These are phyloP conservation scores for Gossypium armourianum DNA, from an alignment of 441 rosid genomes.

Conservation along the genomic window DNA sequence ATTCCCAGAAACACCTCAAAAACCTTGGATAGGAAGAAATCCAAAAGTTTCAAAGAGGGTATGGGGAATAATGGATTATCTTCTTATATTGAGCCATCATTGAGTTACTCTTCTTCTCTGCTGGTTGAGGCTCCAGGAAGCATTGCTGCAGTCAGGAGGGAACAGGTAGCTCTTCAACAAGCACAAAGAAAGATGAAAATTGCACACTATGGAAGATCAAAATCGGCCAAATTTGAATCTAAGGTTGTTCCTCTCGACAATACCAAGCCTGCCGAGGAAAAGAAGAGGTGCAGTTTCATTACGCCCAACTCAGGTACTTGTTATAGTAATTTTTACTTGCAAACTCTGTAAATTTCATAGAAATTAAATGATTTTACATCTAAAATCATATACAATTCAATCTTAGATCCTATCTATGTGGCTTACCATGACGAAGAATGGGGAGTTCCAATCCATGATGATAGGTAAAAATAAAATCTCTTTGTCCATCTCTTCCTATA, in stretches of 20 bases:
- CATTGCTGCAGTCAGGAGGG: slow-evolving; percentile 69
- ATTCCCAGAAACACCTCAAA: slow-evolving; percentile 12
- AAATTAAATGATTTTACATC: background rate
- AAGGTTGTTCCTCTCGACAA: slow-evolving; percentile 28
- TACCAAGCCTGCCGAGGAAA: slow-evolving; percentile 20
- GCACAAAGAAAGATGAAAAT: slow-evolving; percentile 63
- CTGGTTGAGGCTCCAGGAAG: slow-evolving; percentile 63
- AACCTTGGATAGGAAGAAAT: slow-evolving; percentile 53
- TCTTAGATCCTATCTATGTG: slow-evolving; percentile 57
- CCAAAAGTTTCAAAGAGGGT: slow-evolving; percentile 55
- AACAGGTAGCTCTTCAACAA: slow-evolving; percentile 63
- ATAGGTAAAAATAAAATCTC: slow-evolving; percentile 31
- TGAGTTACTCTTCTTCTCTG: slow-evolving; percentile 43
- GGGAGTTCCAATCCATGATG: slow-evolving; percentile 78
- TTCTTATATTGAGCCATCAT: slow-evolving; percentile 15
- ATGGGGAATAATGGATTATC: background rate
- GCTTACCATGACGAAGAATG: slow-evolving; percentile 85
- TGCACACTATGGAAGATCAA: slow-evolving; percentile 78
- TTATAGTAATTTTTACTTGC: background rate
- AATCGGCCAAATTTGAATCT: slow-evolving; percentile 47
- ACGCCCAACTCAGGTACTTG: slow-evolving; percentile 43
- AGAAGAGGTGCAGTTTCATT: slow-evolving; percentile 58
- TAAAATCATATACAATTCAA: background rate
- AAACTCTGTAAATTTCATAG: background rate
- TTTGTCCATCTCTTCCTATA: background rate